Percentiles rank a stretch among this genome's conserved stretches.
These are phyloP conservation scores for Aspergillus sp. DNA, from an alignment of 2,329 filamentous ascomycete species.

Conservation along the genomic window DNA sequence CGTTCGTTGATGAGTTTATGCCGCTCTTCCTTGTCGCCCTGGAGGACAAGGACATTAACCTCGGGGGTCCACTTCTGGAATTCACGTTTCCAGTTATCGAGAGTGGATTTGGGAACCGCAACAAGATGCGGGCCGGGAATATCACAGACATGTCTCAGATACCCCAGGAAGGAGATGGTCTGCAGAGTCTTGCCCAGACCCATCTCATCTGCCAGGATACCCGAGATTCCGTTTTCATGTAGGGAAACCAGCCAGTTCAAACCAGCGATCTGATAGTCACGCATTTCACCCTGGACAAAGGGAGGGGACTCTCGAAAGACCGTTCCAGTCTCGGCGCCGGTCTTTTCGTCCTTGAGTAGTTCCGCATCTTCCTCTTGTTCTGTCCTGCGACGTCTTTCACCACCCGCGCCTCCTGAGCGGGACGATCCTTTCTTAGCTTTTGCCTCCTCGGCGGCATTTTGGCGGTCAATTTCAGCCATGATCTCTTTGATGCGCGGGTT, in stretches of 20 bases:
- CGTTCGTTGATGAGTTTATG: conserved; percentile 83
- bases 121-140: conserved; percentile 90
- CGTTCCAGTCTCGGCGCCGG: conserved; percentile 78
- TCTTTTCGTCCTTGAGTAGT: conserved; percentile 78
- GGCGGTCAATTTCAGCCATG: conserved; percentile 89
- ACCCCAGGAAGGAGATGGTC: conserved; percentile 94
- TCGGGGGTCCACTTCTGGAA: conserved; percentile 94
- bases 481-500: conserved; percentile 93
- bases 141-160: conserved; percentile 83
- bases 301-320: conserved; percentile 90
- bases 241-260: conserved; percentile 97
- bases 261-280: conserved; percentile 93
- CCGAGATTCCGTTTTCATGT: conserved; percentile 97
- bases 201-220: conserved; percentile 98
- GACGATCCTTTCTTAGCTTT: conserved; percentile 70
- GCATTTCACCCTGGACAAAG: conserved; percentile 86
- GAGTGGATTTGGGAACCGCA: conserved; percentile 90
- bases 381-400: conserved; percentile 77
- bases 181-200: conserved; percentile 96
- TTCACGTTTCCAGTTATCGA: conserved; percentile 98
- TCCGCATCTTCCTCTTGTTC: conserved; percentile 98
- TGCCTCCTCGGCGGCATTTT: conserved; percentile 71
- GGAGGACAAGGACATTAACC: conserved; percentile 87
- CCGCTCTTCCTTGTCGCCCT: conserved; percentile 93
- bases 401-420: conserved; percentile 80